These are phyloP conservation scores for Picea mariana DNA, from an alignment of 83 land plant genomes.

Conservation along the genomic window DNA sequence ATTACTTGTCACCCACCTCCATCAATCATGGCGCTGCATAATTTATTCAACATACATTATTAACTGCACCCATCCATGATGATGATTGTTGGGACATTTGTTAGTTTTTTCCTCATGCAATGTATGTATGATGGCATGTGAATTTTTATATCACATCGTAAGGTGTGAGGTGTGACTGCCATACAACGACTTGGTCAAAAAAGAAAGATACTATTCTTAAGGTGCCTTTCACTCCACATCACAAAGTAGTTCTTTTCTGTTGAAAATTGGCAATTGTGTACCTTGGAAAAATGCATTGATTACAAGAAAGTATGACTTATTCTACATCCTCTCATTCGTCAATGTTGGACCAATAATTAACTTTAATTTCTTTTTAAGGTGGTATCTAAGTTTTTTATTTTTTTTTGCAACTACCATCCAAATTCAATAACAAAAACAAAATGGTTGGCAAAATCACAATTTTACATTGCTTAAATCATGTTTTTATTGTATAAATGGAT, in stretches of 20 bases:
- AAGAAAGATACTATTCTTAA: slow-evolving; percentile 2
- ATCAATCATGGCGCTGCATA: slow-evolving; percentile 7
- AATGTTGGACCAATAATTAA: not conserved
- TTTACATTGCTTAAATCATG: too few relatives aligned
- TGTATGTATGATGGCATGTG: not conserved
- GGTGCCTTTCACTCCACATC: slow-evolving; percentile 10
- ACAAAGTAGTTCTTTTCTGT: slow-evolving; percentile 1
- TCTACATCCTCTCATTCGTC: slow-evolving; percentile 8
- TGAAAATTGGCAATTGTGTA: not conserved
- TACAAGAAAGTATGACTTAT: not conserved
- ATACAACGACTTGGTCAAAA: slow-evolving; percentile 11
- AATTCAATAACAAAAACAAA: too few relatives aligned
- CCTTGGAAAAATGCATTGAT: not conserved
- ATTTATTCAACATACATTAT: slow-evolving; percentile 10
- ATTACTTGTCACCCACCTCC: not conserved
- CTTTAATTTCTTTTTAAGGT: not conserved
- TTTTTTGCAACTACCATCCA: too few relatives aligned
- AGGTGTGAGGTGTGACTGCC: not conserved
- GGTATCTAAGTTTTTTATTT: too few relatives aligned
- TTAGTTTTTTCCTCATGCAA: not conserved
- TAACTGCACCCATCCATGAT: slow-evolving; percentile 11
- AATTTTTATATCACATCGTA: not conserved
- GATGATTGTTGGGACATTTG: slow-evolving; percentile 9
- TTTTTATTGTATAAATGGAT: too few relatives aligned
- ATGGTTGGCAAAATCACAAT: too few relatives aligned